phyloP scores from a whole-genome alignment of 345 rosid genomes.

The Mangifera indica region DNA sequence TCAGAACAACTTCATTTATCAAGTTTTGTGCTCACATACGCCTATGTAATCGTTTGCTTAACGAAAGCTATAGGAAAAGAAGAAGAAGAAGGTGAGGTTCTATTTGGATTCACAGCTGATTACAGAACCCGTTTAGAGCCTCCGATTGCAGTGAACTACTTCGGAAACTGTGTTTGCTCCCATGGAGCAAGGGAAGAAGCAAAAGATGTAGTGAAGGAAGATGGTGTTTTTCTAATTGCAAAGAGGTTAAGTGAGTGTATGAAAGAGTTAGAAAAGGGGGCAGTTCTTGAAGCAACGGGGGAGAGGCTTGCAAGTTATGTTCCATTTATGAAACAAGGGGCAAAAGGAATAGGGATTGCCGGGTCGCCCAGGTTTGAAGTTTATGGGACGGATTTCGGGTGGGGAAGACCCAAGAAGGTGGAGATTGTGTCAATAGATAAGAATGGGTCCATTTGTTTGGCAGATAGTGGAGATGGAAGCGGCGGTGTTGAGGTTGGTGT shows the following conservation, averaged over 20 bases:
- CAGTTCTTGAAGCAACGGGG: not conserved
- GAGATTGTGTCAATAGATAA: constrained; percentile 30
- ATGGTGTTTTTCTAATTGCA: constrained; percentile 10
- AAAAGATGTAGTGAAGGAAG: not conserved
- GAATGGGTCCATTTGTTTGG: constrained; percentile 13
- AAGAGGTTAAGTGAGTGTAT: constrained; percentile 20
- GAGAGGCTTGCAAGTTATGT: not conserved
- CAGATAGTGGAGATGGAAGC: constrained; percentile 26
- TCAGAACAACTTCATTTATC: constrained; percentile 19
- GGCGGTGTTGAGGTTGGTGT: constrained; percentile 38
- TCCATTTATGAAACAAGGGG: not conserved
- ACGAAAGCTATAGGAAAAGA: constrained; percentile 22
- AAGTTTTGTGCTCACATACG: constrained; percentile 20
- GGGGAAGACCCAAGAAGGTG: constrained; percentile 34
- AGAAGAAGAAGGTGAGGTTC: not conserved
- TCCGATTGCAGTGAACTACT: constrained; percentile 22
- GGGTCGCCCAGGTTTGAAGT: constrained; percentile 20
- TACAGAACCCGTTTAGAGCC: constrained; percentile 29
- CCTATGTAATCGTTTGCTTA: constrained; percentile 19
- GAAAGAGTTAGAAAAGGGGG: constrained; percentile 3
- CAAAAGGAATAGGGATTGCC: constrained; percentile 3
- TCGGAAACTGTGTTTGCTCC: constrained; percentile 26
- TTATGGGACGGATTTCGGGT: constrained; percentile 26
- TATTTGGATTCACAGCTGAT: constrained; percentile 23
- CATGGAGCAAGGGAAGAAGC: not conserved